Base-by-base conservation (phyloP, 768 basidiomycete genomes). In the Hygrophorus pudorinus region DNA sequence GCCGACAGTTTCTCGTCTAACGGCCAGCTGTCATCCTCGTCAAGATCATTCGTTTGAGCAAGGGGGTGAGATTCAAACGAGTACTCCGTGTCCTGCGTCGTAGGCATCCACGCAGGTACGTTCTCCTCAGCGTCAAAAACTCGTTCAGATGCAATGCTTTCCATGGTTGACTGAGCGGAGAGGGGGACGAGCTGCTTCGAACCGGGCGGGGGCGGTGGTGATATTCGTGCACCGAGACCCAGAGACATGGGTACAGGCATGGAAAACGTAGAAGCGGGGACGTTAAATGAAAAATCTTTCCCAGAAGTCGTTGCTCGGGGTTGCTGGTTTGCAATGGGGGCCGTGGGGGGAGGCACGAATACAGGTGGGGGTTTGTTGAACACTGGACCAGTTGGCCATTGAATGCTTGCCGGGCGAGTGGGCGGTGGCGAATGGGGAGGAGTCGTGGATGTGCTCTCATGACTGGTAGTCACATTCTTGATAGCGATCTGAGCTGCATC, bases 21-120 rank as follows among this genome's bases (percentile, higher is more conserved):
- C 8, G 79, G 81, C 84, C 83, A 87, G 55, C 84, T 85, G 53
- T 86, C 79, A 41, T 80, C 79, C 37, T 79, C 76, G 42, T 78
- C 72, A 38, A 69, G 56, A 1, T 63, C 51, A 46, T 57, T 61
- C 46, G 54, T 52, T 2, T 57, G 57, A 39, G 60, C 60, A 17
- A 52, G 56, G 3, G 62, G 56, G 52, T 73, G 70, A 5, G 63
- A 65, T 12, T 59, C 60, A 33, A 59, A 57, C 28, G 70, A 71
- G 44, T 69, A 70, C 31, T 73, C 72, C 0, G 75, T 77, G 17
- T 81, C 79, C 56, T 85, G 82, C 2, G 75, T 76, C 3, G 65
- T 65, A 0, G 75, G 67, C 54, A 72, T 64, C 81, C 83, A 84
- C 5, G 72, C 60, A 10, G 73, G 65, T 13, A 53, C 57, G 30